Percentiles rank a stretch among this genome's conserved stretches.
Evolutionary conservation across 2,329 filamentous ascomycete genomes (phyloP).

Genomic region (Aspergillus pseudoglaucus): DNA sequence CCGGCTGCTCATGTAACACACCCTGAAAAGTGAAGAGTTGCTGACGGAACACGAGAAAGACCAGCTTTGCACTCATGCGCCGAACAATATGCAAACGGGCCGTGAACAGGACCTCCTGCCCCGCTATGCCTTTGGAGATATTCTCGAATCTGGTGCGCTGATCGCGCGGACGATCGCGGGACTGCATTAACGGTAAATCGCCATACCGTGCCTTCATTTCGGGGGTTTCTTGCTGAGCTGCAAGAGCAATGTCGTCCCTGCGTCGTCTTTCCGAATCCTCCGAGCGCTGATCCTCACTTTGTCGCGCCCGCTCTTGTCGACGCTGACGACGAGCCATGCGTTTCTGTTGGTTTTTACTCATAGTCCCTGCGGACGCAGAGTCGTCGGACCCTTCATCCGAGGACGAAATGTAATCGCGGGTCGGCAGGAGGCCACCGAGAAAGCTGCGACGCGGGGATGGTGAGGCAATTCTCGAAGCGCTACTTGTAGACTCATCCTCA

Average conservation of each 20-base stretch:
- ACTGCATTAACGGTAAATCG: constrained; percentile 52
- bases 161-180: constrained; percentile 45
- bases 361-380: constrained; percentile 20
- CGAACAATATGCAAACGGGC: constrained; percentile 73
- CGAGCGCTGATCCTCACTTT: constrained; percentile 39
- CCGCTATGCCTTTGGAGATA: constrained; percentile 48
- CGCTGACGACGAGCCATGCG: constrained; percentile 36
- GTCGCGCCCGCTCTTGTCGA: constrained; percentile 31
- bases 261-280: constrained; percentile 33
- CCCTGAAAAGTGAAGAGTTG: constrained; percentile 79
- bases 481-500: constrained; percentile 9
- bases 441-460: constrained; percentile 36
- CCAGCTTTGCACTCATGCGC: constrained; percentile 72
- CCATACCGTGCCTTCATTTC: constrained; percentile 57
- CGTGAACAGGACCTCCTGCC: constrained; percentile 59
- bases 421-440: constrained; percentile 35
- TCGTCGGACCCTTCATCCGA: constrained; percentile 39
- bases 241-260: constrained; percentile 39
- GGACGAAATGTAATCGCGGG: constrained; percentile 36
- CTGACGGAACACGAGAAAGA: constrained; percentile 81
- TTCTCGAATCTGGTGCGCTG: constrained; percentile 45
- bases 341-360: constrained; percentile 43
- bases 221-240: constrained; percentile 49
- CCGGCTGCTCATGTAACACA: constrained; percentile 59
- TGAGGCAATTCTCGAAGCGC: constrained; percentile 5